These are phyloP conservation scores for Rosa multiflora DNA, from an alignment of 306 rosid genomes.

Conservation along the genomic window DNA sequence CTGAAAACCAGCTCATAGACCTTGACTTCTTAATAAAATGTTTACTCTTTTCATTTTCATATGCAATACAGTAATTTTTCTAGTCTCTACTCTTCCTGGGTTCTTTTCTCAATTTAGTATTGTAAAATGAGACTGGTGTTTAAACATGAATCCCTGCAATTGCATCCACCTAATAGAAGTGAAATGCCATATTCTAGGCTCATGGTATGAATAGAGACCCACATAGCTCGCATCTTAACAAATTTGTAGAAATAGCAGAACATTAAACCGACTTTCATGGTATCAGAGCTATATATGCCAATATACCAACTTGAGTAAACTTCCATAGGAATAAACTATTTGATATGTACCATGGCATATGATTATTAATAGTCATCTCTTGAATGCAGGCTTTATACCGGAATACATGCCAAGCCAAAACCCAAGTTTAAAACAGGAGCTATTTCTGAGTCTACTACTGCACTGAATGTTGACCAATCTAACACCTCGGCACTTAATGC, in stretches of 20 bases:
- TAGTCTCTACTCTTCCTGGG: not conserved
- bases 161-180: not conserved
- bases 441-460: slow-evolving; percentile 89
- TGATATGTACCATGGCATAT: not conserved
- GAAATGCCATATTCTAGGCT: not conserved
- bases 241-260: not conserved
- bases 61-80: not conserved
- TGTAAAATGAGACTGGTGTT: not conserved
- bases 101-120: not conserved
- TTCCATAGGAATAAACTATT: not conserved
- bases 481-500: slow-evolving; percentile 52
- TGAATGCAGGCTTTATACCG: slow-evolving; percentile 76
- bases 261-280: not conserved
- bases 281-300: slow-evolving; percentile 1
- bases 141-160: not conserved
- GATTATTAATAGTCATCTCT: not conserved
- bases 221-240: not conserved
- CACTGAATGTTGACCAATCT: slow-evolving; percentile 79
- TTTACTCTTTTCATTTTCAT: not conserved
- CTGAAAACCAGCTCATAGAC: not conserved
- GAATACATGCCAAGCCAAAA: slow-evolving; percentile 94
- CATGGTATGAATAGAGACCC: not conserved
- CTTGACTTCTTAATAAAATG: not conserved
- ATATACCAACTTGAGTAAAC: not conserved
- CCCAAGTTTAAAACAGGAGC: slow-evolving; percentile 88